Percentiles rank a stretch among this genome's conserved stretches.
Evolutionary conservation across 108 stramenopile species (phyloP).

Genomic region (Cyclostephanos invisitatus): DNA sequence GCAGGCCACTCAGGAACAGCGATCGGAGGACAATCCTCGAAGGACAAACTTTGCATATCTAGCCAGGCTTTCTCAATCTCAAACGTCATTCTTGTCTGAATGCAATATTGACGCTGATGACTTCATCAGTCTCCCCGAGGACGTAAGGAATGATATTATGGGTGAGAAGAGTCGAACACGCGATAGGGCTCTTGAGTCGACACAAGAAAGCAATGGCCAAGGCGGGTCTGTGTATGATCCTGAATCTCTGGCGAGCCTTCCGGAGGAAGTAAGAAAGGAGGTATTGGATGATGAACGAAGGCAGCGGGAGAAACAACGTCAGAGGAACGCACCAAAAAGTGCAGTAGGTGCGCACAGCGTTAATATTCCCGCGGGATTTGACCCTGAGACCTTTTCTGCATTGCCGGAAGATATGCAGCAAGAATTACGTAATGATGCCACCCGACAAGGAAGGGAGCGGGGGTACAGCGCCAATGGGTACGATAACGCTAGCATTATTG

Average conservation of each 20-base stretch:
- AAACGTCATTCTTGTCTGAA: constrained; percentile 18
- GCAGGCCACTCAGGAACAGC: constrained; percentile 8
- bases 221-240: constrained; percentile 22
- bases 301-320: constrained; percentile 11
- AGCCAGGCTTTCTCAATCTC: constrained; percentile 12
- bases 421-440: constrained; percentile 34
- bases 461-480: constrained; percentile 13
- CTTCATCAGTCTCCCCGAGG: constrained; percentile 19
- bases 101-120: constrained; percentile 22
- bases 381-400: constrained; percentile 39
- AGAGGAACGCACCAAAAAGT: constrained; percentile 1
- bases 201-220: background rate
- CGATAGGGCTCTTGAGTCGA: background rate
- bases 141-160: constrained; percentile 35
- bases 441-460: background rate
- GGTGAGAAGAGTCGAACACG: constrained; percentile 9
- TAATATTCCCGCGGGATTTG: constrained; percentile 36
- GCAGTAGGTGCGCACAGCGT: constrained; percentile 32
- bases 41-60: background rate
- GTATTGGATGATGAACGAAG: constrained; percentile 26
- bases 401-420: constrained; percentile 32
- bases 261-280: constrained; percentile 29
- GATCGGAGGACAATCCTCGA: background rate
- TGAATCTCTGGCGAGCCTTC: constrained; percentile 32
- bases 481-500: constrained; percentile 28